Conservation (phyloP, 2,329 filamentous ascomycete genomes). For the Colletotrichum falcatum region DNA sequence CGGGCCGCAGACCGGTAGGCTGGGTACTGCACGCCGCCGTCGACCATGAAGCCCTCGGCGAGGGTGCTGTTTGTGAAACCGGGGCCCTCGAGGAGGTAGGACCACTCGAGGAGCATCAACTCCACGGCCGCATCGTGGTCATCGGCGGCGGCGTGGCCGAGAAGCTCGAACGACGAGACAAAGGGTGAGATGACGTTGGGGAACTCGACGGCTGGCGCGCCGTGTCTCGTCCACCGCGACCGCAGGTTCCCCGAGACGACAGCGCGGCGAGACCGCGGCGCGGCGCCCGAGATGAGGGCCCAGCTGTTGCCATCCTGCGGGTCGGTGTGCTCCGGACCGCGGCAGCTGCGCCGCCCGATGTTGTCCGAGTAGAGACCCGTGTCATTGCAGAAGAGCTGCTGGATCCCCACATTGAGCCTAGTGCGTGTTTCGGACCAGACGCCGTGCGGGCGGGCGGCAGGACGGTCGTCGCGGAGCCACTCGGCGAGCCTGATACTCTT, state of each 20-base stretch:
- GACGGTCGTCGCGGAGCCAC: constrained; percentile 53
- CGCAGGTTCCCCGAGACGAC: constrained; percentile 52
- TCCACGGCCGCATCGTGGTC: constrained; percentile 54
- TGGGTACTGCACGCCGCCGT: constrained; percentile 52
- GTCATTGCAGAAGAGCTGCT: constrained; percentile 43
- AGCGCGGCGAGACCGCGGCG: constrained; percentile 40
- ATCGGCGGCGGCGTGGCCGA: constrained; percentile 52
- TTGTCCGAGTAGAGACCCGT: constrained; percentile 61
- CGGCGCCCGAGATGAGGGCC: constrained; percentile 51
- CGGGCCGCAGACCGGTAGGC: constrained; percentile 48
- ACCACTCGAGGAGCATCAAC: constrained; percentile 55
- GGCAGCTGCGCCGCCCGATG: constrained; percentile 48
- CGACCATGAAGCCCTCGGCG: constrained; percentile 55
- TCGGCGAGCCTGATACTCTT: constrained; percentile 60
- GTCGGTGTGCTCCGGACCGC: constrained; percentile 53
- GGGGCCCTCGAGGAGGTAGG: constrained; percentile 52
- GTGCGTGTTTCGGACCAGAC: constrained; percentile 40
- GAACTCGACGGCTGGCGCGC: constrained; percentile 58
- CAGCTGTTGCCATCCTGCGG: constrained; percentile 65
- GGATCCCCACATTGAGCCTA: constrained; percentile 43
- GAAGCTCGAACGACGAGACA: constrained; percentile 50
- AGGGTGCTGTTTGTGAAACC: constrained; percentile 58
- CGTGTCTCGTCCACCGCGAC: constrained; percentile 57
- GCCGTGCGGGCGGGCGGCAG: constrained; percentile 23
- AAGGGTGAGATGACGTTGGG: constrained; percentile 53